Conservation (phyloP, 108 stramenopile genomes). For the Cyclostephanos tholiformis region DNA sequence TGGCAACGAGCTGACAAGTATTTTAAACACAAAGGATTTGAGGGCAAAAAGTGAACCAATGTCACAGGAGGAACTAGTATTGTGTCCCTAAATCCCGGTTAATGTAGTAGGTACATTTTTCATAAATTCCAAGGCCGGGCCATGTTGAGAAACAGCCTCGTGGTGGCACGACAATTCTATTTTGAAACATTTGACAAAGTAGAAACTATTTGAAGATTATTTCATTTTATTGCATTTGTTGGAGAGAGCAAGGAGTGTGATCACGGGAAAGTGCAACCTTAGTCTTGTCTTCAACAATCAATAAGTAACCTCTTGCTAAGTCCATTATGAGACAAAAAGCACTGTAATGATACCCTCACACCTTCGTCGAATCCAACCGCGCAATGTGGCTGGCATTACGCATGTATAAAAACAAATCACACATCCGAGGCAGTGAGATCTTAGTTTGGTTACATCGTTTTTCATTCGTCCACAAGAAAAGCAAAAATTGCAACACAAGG, state of each 20-base stretch:
- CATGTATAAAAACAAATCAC: not conserved
- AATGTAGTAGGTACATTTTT: no score
- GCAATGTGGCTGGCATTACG: conserved; percentile 58
- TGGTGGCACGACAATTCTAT: no score
- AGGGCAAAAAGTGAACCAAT: no score
- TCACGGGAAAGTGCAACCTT: not conserved
- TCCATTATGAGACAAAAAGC: conserved; percentile 76
- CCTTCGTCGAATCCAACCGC: conserved; percentile 80
- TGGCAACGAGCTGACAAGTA: no score
- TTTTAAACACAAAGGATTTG: no score
- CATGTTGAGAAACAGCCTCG: no score
- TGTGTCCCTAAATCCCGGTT: no score
- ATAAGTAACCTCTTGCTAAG: conserved; percentile 59
- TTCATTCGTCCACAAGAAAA: not conserved
- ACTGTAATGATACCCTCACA: conserved; percentile 75
- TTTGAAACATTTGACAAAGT: no score
- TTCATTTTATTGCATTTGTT: not conserved
- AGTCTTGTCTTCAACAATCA: conserved; percentile 43
- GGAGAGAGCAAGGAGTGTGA: not conserved
- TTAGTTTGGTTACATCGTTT: not conserved
- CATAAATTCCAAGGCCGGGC: no score
- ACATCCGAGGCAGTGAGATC: not conserved
- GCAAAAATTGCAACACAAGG: not conserved
- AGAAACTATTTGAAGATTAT: no score
- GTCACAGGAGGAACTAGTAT: no score